phyloP scores from a whole-genome alignment of 2,329 filamentous ascomycete genomes.

The Fusarium euwallaceae region DNA sequence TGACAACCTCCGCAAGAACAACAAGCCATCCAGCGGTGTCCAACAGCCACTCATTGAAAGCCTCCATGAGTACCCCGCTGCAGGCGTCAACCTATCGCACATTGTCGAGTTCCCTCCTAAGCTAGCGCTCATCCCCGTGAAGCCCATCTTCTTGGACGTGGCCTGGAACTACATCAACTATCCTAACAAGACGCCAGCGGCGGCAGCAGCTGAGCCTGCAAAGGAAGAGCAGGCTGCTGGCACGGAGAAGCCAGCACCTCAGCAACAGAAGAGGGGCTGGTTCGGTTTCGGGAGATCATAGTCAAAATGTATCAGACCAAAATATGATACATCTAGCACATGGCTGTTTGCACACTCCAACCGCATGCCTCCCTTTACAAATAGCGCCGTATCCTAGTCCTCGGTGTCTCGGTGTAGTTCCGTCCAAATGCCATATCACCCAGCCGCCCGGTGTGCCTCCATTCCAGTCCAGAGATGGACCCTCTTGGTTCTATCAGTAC shows the following conservation, averaged over 20 bases:
- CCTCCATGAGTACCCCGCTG: slow-evolving; percentile 79
- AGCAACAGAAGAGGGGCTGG: slow-evolving; percentile 75
- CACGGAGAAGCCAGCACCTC: slow-evolving; percentile 50
- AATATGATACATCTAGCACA: slow-evolving; percentile 24
- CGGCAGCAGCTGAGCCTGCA: slow-evolving; percentile 36
- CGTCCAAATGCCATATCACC: slow-evolving; percentile 31
- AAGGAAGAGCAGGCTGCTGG: slow-evolving; percentile 48
- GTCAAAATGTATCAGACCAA: slow-evolving; percentile 34
- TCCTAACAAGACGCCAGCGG: slow-evolving; percentile 68
- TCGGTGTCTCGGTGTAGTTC: slow-evolving; percentile 33
- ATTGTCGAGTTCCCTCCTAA: slow-evolving; percentile 90
- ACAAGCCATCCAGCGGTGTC: slow-evolving; percentile 54
- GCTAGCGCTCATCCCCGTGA: slow-evolving; percentile 86
- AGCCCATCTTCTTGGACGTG: slow-evolving; percentile 95
- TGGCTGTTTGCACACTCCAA: slow-evolving; percentile 12
- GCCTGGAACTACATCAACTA: slow-evolving; percentile 99
- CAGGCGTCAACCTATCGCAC: slow-evolving; percentile 80
- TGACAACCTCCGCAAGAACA: slow-evolving; percentile 70
- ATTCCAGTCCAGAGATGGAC: slow-evolving; percentile 38
- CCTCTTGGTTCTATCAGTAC: slow-evolving; percentile 12
- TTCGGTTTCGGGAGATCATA: slow-evolving; percentile 76
- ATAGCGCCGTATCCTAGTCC: slow-evolving; percentile 3
- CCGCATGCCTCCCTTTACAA: slow-evolving; percentile 14
- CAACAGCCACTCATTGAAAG: slow-evolving; percentile 76
- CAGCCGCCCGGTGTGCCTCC: slow-evolving; percentile 28